A percentile compares a stretch with the other conserved stretches of the same genome.
These are phyloP conservation scores for Yamadazyma conglobata DNA, from an alignment of 1,139 yeast species.

Conservation along the genomic window DNA sequence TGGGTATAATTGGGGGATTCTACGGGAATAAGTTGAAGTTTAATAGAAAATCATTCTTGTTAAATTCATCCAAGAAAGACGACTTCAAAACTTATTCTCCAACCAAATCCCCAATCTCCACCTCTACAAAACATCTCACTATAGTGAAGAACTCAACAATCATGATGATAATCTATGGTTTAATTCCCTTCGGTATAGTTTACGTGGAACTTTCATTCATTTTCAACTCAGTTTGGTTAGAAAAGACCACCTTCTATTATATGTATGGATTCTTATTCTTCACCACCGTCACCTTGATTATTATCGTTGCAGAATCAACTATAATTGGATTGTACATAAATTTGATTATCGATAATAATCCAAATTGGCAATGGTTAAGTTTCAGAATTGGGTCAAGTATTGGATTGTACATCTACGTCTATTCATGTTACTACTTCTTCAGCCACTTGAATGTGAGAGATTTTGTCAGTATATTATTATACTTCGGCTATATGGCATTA, in stretches of 20 bases:
- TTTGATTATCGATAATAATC: constrained; percentile 55
- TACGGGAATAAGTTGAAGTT: constrained; percentile 46
- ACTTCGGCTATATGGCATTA: constrained; percentile 68
- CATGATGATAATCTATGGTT: constrained; percentile 47
- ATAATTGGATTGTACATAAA: constrained; percentile 66
- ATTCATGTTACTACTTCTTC: constrained; percentile 66
- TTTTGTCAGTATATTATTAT: constrained; percentile 65
- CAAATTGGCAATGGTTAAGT: constrained; percentile 83
- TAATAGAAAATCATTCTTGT: constrained; percentile 14
- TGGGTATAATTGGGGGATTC: constrained; percentile 70
- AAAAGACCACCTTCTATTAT: constrained; percentile 73
- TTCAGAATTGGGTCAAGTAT: constrained; percentile 71
- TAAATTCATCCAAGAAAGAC: constrained; percentile 7
- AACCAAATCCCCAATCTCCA: too few species aligned
- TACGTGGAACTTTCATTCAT: constrained; percentile 75
- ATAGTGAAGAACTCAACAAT: constrained; percentile 20
- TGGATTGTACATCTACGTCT: constrained; percentile 65
- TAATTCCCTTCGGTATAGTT: constrained; percentile 76
- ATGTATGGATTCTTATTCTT: constrained; percentile 74
- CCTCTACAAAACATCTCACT: too few species aligned
- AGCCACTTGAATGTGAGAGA: constrained; percentile 57
- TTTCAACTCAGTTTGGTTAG: constrained; percentile 76
- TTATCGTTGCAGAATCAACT: constrained; percentile 72
- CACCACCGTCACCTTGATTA: constrained; percentile 55
- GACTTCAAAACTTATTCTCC: constrained; percentile 9